Evolutionary conservation across 768 basidiomycete species (phyloP), one percentile per base, ranked within the genome.

Genomic region (Hortiboletus campestris): DNA sequence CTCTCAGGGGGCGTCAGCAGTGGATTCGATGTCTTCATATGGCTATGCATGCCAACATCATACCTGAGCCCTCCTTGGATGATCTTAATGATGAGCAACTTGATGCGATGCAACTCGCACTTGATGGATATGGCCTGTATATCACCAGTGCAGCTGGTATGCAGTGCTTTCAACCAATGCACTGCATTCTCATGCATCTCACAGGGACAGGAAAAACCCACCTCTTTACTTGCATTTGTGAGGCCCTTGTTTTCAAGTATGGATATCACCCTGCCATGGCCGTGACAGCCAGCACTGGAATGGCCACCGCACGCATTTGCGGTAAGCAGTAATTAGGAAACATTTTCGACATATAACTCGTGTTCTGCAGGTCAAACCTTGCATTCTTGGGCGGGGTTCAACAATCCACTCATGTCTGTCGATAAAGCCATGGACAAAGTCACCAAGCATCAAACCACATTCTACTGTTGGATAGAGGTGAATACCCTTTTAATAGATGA

Each of bases 331-430:
- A n/a, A n/a, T n/a, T n/a, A n/a, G n/a, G n/a, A n/a, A n/a, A n/a
- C n/a, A n/a, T n/a, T n/a, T n/a, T n/a, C n/a, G n/a, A n/a, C n/a
- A n/a, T n/a, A n/a, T n/a, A n/a, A n/a, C n/a, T n/a, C n/a, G n/a
- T n/a, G n/a, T n/a, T n/a, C n/a, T n/a, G n/a, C 13, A 52, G 51
- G 51, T 0, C 42, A 45, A 31, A 52, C 36, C 1, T 5, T 52
- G 1, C 51, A 52, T 19, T 46, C 51, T 8, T 52, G 51, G 51
- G 43, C 43, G 2, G 51, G 51, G 2, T 53, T 53, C 29, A n/a
- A 17, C 12, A 46, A 53, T 4, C 43, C 44, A 1, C n/a, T 53
- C 19, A 53, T 53, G 19, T 6, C n/a, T 3, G 2, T 39, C 5
- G 14, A 46, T 4, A 20, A 6, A 1, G 44, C 38, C 0, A 6